Evolutionary conservation across 2,329 filamentous ascomycete species (phyloP).

Genomic region (Trichophyton verrucosum): DNA sequence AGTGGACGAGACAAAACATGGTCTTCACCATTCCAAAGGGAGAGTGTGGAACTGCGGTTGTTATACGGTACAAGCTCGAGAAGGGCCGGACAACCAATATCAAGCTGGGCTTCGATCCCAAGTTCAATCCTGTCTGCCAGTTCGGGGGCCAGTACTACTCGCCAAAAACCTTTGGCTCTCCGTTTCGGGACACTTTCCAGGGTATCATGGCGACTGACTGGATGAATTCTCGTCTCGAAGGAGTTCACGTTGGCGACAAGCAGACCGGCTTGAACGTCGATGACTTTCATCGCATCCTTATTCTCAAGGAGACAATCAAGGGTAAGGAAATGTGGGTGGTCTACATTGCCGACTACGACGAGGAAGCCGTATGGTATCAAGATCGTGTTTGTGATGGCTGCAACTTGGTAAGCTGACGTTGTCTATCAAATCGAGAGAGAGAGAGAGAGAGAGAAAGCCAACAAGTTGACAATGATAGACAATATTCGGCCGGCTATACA

Average conservation of each 20-base stretch:
- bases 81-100: neutral
- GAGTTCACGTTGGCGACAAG: constrained; percentile 1
- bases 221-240: constrained; percentile 3
- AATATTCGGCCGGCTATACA: constrained; percentile 3
- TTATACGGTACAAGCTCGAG: constrained; percentile 4
- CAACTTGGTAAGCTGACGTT: constrained; percentile 1
- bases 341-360: constrained; percentile 2
- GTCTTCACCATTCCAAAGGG: constrained; percentile 5
- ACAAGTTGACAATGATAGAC: neutral
- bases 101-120: constrained; percentile 7
- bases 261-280: neutral
- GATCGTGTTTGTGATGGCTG: constrained; percentile 6
- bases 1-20: neutral
- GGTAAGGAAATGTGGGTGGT: constrained; percentile 6
- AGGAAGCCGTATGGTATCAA: constrained; percentile 4
- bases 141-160: constrained; percentile 7
- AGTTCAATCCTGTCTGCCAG: constrained; percentile 8
- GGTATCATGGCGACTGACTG: constrained; percentile 5
- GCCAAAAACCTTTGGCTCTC: neutral
- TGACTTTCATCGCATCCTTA: constrained; percentile 1
- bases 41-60: neutral
- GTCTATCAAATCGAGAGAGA: neutral
- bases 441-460: neutral
- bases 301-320: neutral
- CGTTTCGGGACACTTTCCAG: constrained; percentile 3